phyloP scores from a whole-genome alignment of 495 filamentous ascomycete species.

The Penicillium daleae region DNA sequence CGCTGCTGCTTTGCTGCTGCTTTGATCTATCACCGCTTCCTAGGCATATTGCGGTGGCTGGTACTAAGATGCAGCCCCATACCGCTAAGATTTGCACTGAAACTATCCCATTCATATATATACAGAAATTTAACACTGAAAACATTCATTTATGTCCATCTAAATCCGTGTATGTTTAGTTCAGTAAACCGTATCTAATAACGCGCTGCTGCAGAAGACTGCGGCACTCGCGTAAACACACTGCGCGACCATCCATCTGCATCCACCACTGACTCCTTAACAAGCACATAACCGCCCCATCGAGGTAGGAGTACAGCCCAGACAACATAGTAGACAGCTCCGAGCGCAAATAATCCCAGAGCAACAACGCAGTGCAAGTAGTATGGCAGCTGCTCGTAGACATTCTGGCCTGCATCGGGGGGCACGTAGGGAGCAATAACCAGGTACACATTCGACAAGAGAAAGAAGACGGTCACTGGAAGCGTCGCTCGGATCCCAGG shows the following conservation, averaged over 20 bases:
- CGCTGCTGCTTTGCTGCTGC: no score
- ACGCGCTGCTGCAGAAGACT: constrained; percentile 12
- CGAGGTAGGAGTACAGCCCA: constrained; percentile 60
- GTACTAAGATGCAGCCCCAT: not conserved
- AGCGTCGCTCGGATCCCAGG: constrained; percentile 40
- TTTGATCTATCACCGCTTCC: not conserved
- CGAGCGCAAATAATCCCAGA: constrained; percentile 57
- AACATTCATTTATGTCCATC: not conserved
- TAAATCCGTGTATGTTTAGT: not conserved
- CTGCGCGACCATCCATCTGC: constrained; percentile 57
- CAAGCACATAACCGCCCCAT: constrained; percentile 58
- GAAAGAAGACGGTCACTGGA: constrained; percentile 58
- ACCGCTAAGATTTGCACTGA: not conserved
- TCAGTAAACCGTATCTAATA: not conserved
- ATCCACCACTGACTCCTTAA: constrained; percentile 60
- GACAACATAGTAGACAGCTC: constrained; percentile 58
- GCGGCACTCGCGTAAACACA: constrained; percentile 39
- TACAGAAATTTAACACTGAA: not conserved
- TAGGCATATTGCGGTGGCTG: not conserved
- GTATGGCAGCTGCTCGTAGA: constrained; percentile 66
- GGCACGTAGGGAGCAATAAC: constrained; percentile 69
- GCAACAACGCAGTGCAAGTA: constrained; percentile 65
- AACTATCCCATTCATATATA: not conserved
- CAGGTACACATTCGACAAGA: constrained; percentile 60
- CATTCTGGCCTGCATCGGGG: constrained; percentile 58